Conservation (phyloP, 345 rosid species). For the Gossypium sturtianum region DNA sequence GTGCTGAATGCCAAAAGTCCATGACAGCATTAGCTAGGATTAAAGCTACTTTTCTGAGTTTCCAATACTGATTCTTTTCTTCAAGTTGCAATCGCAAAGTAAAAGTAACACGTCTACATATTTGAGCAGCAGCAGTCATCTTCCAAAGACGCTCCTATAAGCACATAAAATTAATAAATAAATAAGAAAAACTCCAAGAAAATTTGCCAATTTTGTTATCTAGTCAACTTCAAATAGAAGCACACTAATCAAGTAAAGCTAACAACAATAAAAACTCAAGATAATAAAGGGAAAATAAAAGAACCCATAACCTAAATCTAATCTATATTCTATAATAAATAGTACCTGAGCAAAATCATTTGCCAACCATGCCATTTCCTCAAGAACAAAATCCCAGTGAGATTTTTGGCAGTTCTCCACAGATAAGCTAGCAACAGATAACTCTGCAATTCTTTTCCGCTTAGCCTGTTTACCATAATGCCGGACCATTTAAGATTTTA, state of each 20-base stretch:
- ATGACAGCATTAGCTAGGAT: constrained; percentile 69
- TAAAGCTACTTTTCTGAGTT: constrained; percentile 59
- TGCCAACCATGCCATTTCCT: constrained; percentile 99
- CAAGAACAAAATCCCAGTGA: constrained; percentile 96
- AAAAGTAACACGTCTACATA: constrained; percentile 61
- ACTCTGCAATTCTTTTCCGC: constrained; percentile 76
- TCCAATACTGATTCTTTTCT: constrained; percentile 37
- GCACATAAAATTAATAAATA: constrained; percentile 1
- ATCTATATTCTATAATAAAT: constrained; percentile 9
- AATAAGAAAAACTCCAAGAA: not conserved
- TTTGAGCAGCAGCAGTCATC: constrained; percentile 90
- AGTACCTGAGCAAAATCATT: constrained; percentile 96
- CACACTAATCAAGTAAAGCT: not conserved
- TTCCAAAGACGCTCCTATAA: constrained; percentile 97
- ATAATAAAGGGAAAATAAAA: not conserved
- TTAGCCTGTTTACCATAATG: constrained; percentile 59
- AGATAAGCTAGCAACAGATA: constrained; percentile 49
- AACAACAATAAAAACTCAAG: constrained; percentile 5
- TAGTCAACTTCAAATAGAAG: not conserved
- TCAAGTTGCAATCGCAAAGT: constrained; percentile 53
- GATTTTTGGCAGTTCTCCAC: constrained; percentile 48
- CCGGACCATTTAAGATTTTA: constrained; percentile 19
- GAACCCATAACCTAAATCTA: constrained; percentile 17
- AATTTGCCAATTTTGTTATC: not conserved
- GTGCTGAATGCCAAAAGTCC: constrained; percentile 80